phyloP scores from a whole-genome alignment of 495 filamentous ascomycete species.

The Poronia punctata region DNA sequence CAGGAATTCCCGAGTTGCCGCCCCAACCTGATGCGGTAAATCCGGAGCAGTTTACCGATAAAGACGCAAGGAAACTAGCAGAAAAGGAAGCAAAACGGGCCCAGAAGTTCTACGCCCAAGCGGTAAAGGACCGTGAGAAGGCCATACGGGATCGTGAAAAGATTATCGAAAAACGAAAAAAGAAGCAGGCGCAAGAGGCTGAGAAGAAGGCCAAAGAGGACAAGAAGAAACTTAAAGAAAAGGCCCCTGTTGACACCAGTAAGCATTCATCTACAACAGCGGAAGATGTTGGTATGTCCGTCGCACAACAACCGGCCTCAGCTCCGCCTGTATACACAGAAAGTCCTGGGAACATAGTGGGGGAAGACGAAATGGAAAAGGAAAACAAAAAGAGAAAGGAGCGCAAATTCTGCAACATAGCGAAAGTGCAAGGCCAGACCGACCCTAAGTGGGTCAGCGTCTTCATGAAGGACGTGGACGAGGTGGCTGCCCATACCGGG shows the following conservation, averaged over 20 bases:
- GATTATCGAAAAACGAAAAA: conserved; percentile 46
- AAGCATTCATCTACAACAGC: conserved; percentile 11
- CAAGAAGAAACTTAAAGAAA: conserved; percentile 30
- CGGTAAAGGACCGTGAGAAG: conserved; percentile 57
- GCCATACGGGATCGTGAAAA: conserved; percentile 54
- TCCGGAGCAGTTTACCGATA: conserved; percentile 47
- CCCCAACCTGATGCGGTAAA: conserved; percentile 38
- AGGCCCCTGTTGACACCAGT: conserved; percentile 14
- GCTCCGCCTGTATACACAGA: conserved; percentile 8
- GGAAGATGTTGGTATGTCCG: conserved; percentile 14
- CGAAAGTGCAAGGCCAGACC: conserved; percentile 39
- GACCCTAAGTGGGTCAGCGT: conserved; percentile 71
- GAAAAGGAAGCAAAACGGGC: conserved; percentile 53
- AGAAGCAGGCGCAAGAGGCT: conserved; percentile 39
- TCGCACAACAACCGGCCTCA: conserved; percentile 6
- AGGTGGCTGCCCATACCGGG: conserved; percentile 78
- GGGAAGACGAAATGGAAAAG: conserved; percentile 12
- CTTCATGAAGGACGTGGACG: conserved; percentile 74
- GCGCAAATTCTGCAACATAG: conserved; percentile 74
- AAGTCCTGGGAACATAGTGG: conserved; percentile 10
- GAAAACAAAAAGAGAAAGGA: conserved; percentile 42
- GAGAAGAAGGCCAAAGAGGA: conserved; percentile 35
- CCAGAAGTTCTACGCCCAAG: conserved; percentile 52
- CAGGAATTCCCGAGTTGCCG: conserved; percentile 37
- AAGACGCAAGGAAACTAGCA: conserved; percentile 55